These are phyloP conservation scores for Halteria grandinella DNA, from an alignment of 73 alveolate species.

Conservation along the genomic window DNA sequence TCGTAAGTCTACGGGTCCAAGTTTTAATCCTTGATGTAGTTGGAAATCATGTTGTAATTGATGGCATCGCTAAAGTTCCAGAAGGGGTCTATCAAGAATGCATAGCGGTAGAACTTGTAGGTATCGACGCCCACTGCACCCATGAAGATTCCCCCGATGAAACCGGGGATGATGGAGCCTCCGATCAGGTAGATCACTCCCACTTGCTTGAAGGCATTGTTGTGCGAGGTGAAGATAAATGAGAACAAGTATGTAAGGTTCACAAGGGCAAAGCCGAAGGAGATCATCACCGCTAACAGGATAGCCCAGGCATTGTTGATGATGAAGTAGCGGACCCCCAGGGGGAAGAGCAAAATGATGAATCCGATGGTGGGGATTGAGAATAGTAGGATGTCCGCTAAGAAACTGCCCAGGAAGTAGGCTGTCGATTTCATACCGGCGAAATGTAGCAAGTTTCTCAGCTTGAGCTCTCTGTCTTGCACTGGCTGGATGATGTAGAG, in stretches of 20 bases:
- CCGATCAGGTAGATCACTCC: constrained; percentile 30
- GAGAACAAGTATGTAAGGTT: constrained; percentile 43
- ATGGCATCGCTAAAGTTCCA: constrained; percentile 15
- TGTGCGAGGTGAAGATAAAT: constrained; percentile 27
- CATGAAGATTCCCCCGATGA: constrained; percentile 6
- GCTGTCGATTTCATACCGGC: constrained; percentile 21
- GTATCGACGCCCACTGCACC: not conserved
- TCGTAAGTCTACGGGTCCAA: no score
- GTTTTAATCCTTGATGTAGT: no score
- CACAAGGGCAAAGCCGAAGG: constrained; percentile 33
- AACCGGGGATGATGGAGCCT: constrained; percentile 37
- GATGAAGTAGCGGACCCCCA: constrained; percentile 25
- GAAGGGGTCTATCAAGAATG: constrained; percentile 42
- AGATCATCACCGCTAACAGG: not conserved
- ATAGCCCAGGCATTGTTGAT: not conserved
- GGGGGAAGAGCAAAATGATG: constrained; percentile 15
- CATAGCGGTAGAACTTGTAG: not conserved
- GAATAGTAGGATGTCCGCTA: constrained; percentile 37
- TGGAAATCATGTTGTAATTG: no score
- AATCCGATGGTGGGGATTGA: constrained; percentile 36
- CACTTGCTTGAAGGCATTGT: constrained; percentile 40
- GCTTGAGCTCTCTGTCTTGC: constrained; percentile 47
- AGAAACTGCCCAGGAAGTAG: constrained; percentile 31
- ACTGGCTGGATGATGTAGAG: constrained; percentile 17
- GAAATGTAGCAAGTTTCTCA: constrained; percentile 34